Base-by-base conservation (phyloP, 129 eudicot genomes). In the Logfia minima region DNA sequence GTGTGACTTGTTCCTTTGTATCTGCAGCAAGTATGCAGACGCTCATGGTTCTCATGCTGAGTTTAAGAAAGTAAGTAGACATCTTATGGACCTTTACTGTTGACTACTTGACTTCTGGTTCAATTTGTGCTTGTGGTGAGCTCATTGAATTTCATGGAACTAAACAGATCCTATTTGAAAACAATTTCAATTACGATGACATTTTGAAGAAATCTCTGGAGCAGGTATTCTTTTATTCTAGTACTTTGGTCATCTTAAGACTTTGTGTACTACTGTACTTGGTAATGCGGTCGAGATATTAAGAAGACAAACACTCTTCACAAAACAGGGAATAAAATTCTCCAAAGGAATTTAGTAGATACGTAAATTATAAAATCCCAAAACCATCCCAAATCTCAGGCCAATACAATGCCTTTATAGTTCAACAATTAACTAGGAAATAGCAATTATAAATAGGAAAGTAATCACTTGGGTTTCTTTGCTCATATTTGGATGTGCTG, bases 21-120 rank as follows among this genome's bases (percentile, higher is more conserved):
- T 68, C 39, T 84, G 77, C 77, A 88, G 90, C 81, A 74, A 75
- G 81, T 86, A 86, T 77, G 82, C 77, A 56, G 86, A 88, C 68
- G 59, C 77, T 39, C 29, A 41, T 56, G 63, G 4, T 52, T 79
- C 76, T 55, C 75, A 56, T 26, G 68, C 76, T 32, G 90, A 86
- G 84, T 88, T 88, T 80, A 80, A 80, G 79, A 71, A 53, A 45
- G 93, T 88, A 80, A 82, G 90, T 81, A 48, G 78, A 23, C 75
- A 79, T 73, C 60, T 45, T 22, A 43, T 68, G 22, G 78, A 43
- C 34, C 66, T 63, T 71, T 29, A 29, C 10, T 71, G 58, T 72
- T 61, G 64, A 34, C 35, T 82, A 45, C 81, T 43, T 61, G 69
- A 34, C 28, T 82, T 58, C 81, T 43, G 39, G 75, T 61, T 71